A percentile compares a stretch with the other conserved stretches of the same genome.
These are phyloP conservation scores for Eucalyptus cloeziana DNA, from an alignment of 345 rosid genomes.

Conservation along the genomic window DNA sequence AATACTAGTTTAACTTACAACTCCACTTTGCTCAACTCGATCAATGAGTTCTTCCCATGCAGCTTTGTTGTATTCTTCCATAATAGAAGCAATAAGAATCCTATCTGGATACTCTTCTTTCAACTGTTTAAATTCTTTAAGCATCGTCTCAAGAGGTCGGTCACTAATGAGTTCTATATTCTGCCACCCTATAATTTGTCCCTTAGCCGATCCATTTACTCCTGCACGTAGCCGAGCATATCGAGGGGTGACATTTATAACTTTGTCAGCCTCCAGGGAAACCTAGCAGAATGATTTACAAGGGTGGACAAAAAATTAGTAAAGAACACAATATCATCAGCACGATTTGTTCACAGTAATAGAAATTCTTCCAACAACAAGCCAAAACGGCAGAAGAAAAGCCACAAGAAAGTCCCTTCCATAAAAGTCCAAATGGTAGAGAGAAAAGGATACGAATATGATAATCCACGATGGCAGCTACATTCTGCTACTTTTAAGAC, in stretches of 20 bases:
- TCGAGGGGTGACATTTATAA: slow-evolving; percentile 86
- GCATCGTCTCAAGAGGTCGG: slow-evolving; percentile 87
- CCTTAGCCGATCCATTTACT: slow-evolving; percentile 68
- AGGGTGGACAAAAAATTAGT: neutral
- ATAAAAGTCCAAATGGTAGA: neutral
- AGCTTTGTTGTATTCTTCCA: slow-evolving; percentile 88
- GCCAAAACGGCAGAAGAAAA: neutral
- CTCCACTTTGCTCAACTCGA: slow-evolving; percentile 90
- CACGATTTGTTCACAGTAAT: neutral
- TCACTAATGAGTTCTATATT: slow-evolving; percentile 98
- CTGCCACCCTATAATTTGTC: slow-evolving; percentile 92
- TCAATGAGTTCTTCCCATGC: slow-evolving; percentile 98
- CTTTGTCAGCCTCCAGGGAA: slow-evolving; percentile 87
- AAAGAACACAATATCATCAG: neutral
- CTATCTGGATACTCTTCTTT: slow-evolving; percentile 83
- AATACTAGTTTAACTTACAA: slow-evolving; percentile 37
- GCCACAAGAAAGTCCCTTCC: neutral
- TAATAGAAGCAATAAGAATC: slow-evolving; percentile 92
- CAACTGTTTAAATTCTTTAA: slow-evolving; percentile 74
- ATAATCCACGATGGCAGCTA: neutral
- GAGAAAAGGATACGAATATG: neutral
- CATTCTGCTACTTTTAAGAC: neutral
- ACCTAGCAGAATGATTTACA: slow-evolving; percentile 36
- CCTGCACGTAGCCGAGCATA: slow-evolving; percentile 73
- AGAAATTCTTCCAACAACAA: neutral